Base-by-base conservation (phyloP, 176 grass and related monocot species). In the Guadua angustifolia region DNA sequence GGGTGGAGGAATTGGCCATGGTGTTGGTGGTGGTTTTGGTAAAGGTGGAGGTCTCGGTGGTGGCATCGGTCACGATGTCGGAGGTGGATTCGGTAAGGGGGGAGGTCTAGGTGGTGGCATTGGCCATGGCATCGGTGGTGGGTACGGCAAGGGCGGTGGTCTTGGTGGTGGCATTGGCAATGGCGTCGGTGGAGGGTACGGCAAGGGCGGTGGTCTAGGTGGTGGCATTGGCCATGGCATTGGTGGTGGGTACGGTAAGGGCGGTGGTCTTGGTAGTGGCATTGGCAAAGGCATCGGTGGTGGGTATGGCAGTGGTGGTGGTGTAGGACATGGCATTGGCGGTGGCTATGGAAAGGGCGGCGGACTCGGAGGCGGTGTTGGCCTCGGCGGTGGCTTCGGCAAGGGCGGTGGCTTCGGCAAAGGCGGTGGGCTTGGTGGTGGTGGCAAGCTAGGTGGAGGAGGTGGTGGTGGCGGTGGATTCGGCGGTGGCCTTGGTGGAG, bases 311-410 rank as follows among this genome's bases (percentile, higher is more conserved):
- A 61, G 61, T 4, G 89, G 67, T 4, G 80, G 74, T 0, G 80
- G 89, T 4, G 66, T 53, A 8, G 71, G 85, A 0, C 32, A 43
- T 4, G 89, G 83, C 2, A 21, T 87, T 0, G 84, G 77, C 0
- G 74, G 80, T 1, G 89, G 86, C 1, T 35, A 26, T 0, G 90
- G 86, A 9, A 72, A 79, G 12, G 78, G 87, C 0, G 25, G 86
- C 1, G 83, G 90, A 0, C 7, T 81, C 0, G 83, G 78, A 5
- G 62, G 73, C 22, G 82, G 82, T 0, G 59, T 76, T 19, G 86
- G 88, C 1, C 56, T 11, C 19, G 33, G 64, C 1, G 88, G 88
- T 3, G 88, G 74, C 0, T 43, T 67, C 5, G 85, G 85, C 7
- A 63, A 74, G 1, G 67, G 84, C 35, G 35, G 35, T 36, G 35